phyloP scores from a whole-genome alignment of 345 rosid species.

The Turnera subulata region DNA sequence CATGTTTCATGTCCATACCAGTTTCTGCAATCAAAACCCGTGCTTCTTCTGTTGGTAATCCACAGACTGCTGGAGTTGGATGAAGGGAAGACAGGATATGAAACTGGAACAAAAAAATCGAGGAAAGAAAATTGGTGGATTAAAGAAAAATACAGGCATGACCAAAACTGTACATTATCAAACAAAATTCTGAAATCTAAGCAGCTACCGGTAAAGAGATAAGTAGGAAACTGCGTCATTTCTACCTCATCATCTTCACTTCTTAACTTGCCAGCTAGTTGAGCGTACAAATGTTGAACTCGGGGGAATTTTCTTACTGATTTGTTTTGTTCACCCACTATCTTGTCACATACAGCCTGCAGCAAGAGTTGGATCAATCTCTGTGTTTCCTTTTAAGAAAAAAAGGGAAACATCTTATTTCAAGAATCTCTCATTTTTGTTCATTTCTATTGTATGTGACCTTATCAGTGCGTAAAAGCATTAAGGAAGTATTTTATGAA shows the following conservation, averaged over 20 bases:
- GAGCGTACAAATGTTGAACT: conserved; percentile 80
- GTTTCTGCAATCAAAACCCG: conserved; percentile 66
- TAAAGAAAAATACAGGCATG: background rate
- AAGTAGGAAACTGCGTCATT: background rate
- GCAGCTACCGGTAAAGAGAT: background rate
- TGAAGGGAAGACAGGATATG: conserved; percentile 69
- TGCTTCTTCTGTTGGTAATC: conserved; percentile 79
- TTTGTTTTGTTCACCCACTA: conserved; percentile 62
- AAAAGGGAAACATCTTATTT: too few relatives aligned
- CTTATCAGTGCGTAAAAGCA: too few relatives aligned
- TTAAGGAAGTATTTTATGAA: too few relatives aligned
- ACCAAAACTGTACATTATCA: background rate
- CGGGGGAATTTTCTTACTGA: conserved; percentile 69
- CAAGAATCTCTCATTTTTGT: too few relatives aligned
- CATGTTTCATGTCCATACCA: conserved; percentile 36
- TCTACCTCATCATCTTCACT: conserved; percentile 84
- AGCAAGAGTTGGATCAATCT: conserved; percentile 9
- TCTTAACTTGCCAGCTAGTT: conserved; percentile 56
- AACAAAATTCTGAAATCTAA: background rate
- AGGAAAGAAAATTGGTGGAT: background rate
- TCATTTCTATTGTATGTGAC: too few relatives aligned
- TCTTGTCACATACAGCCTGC: conserved; percentile 61
- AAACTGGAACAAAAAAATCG: conserved; percentile 45
- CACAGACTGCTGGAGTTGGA: conserved; percentile 90
- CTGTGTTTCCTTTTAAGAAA: too few relatives aligned